Evolutionary conservation across 2,329 filamentous ascomycete species (phyloP).

Genomic region (Purpureocillium takamizusanense): DNA sequence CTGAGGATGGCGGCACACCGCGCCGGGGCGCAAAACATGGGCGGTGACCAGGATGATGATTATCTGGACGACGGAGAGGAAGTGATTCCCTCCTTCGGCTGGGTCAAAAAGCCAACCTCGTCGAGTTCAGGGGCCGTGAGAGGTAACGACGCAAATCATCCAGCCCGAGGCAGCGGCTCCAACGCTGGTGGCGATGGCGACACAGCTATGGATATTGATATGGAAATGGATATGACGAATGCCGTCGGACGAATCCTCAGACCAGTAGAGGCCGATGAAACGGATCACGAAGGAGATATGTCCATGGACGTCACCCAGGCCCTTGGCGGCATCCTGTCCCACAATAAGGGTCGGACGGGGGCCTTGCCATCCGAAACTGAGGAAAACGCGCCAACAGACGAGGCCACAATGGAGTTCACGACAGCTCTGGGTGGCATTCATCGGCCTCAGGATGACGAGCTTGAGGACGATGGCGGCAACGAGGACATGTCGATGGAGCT

Average conservation of each 20-base stretch:
- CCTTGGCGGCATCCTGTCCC: conserved; percentile 67
- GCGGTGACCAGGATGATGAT: conserved; percentile 35
- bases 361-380: conserved; percentile 7
- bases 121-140: conserved; percentile 21
- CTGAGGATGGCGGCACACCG: conserved; percentile 65
- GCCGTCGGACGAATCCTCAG: conserved; percentile 46
- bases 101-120: conserved; percentile 49
- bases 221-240: conserved; percentile 44
- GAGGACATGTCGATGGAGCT: conserved; percentile 77
- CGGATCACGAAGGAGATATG: conserved; percentile 54
- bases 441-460: conserved; percentile 18
- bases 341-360: conserved; percentile 10
- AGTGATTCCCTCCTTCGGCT: conserved; percentile 67
- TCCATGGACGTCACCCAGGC: conserved; percentile 91
- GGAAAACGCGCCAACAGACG: conserved; percentile 30
- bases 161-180: conserved; percentile 10
- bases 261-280: conserved; percentile 31
- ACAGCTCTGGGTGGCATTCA: conserved; percentile 66
- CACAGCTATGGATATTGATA: conserved; percentile 24
- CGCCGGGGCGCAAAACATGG: conserved; percentile 64
- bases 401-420: conserved; percentile 69
- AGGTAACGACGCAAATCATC: conserved; percentile 31
- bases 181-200: conserved; percentile 13
- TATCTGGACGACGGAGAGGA: conserved; percentile 59
- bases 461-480: conserved; percentile 32